Conservation (phyloP, 2,329 filamentous ascomycete genomes). For the Fusarium xylarioides region DNA sequence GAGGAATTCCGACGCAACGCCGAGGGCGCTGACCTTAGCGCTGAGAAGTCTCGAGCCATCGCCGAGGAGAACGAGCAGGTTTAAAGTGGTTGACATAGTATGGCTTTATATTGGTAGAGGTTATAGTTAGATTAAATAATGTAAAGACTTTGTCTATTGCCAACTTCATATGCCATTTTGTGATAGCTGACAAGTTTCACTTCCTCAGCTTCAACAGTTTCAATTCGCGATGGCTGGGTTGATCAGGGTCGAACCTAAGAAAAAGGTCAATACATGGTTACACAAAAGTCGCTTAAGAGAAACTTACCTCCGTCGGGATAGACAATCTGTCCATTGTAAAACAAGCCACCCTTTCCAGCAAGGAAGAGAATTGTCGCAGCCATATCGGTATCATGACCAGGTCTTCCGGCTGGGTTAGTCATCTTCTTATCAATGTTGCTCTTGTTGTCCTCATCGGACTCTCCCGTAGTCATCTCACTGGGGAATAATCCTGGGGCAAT, state of each 20-base stretch:
- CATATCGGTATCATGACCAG: constrained; percentile 3
- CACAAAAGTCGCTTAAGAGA: fast-evolving
- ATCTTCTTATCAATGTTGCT: not conserved
- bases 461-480: constrained; percentile 3
- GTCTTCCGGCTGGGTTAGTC: not conserved
- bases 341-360: constrained; percentile 1
- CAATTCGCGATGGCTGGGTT: not conserved
- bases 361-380: constrained; percentile 6
- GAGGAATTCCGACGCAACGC: constrained; percentile 46
- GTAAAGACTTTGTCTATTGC: fast-evolving
- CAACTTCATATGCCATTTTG: not conserved
- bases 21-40: constrained; percentile 34
- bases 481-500: not conserved
- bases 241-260: not conserved
- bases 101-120: too few species aligned
- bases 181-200: too few species aligned
- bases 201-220: fast-evolving
- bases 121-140: not conserved
- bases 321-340: constrained; percentile 6
- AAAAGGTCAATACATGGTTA: fast-evolving
- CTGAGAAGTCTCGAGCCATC: constrained; percentile 37
- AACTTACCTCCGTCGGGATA: constrained; percentile 1
- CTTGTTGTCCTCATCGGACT: not conserved
- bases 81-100: not conserved
- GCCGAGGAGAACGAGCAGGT: not conserved